These are phyloP conservation scores for Mycosphaerella arachidis DNA, from an alignment of 2,329 filamentous ascomycete species.

Conservation along the genomic window DNA sequence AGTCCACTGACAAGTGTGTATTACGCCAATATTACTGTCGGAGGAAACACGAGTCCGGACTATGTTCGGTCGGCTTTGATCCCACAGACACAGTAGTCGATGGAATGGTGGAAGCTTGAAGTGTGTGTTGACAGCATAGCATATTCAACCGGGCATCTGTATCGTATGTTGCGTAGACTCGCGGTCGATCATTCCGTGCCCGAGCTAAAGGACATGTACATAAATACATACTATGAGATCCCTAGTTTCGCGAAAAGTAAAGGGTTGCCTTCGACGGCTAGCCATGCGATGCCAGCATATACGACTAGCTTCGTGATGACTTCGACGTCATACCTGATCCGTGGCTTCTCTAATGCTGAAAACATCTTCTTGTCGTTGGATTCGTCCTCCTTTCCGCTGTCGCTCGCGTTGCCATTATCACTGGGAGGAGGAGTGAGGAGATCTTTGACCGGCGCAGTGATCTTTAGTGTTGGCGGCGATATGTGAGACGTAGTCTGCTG, in stretches of 20 bases:
- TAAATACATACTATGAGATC: conserved; percentile 8
- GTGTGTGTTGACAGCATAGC: background rate
- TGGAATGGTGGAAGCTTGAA: background rate
- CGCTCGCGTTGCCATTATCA: conserved; percentile 27
- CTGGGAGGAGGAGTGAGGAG: conserved; percentile 32
- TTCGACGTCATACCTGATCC: conserved; percentile 96
- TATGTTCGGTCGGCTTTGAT: conserved; percentile 10
- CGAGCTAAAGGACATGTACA: background rate
- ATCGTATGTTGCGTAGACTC: background rate
- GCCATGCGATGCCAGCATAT: conserved; percentile 86
- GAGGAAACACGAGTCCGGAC: conserved; percentile 9
- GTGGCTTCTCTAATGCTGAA: conserved; percentile 73
- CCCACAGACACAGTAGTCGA: background rate
- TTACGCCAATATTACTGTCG: conserved; percentile 20
- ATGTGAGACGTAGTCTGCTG: conserved; percentile 17
- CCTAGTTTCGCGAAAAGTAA: conserved; percentile 53
- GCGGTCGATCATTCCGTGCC: background rate
- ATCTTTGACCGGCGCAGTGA: conserved; percentile 31
- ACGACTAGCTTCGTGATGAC: conserved; percentile 95
- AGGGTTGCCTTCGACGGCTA: conserved; percentile 72
- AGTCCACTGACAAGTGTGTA: conserved; percentile 10
- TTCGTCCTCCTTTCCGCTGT: conserved; percentile 34
- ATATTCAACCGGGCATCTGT: background rate
- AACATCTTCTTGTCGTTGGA: conserved; percentile 64
- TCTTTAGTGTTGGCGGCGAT: conserved; percentile 32